Percentiles rank a stretch among this genome's conserved stretches.
These are phyloP conservation scores for Ormosia emarginata DNA, from an alignment of 306 rosid genomes.

Conservation along the genomic window DNA sequence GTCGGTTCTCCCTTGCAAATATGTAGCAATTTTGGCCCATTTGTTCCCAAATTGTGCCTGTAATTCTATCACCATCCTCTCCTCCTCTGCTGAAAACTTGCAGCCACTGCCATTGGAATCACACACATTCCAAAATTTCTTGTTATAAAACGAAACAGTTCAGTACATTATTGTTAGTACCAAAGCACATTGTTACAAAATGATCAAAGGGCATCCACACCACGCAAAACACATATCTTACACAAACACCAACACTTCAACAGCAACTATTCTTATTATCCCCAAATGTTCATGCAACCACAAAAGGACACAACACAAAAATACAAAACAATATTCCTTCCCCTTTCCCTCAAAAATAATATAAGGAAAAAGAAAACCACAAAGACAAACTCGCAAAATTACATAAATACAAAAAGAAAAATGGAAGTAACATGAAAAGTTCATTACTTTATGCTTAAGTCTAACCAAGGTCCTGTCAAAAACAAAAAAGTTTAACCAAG, in stretches of 20 bases:
- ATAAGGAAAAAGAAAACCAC: too few species aligned
- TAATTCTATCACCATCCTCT: slow-evolving; percentile 54
- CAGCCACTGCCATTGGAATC: slow-evolving; percentile 38
- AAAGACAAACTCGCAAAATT: too few species aligned
- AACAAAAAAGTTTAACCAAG: too few species aligned
- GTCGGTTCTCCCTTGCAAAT: slow-evolving; percentile 59
- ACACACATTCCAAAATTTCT: not conserved
- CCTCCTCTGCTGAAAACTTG: slow-evolving; percentile 64
- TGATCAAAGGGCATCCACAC: not conserved
- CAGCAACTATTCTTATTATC: not conserved
- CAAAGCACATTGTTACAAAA: not conserved
- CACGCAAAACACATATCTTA: not conserved
- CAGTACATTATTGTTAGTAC: not conserved
- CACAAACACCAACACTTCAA: not conserved
- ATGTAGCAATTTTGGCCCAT: slow-evolving; percentile 62
- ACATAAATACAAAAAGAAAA: not conserved
- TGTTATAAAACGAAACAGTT: not conserved
- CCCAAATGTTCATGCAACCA: not conserved
- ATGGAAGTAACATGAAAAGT: not conserved
- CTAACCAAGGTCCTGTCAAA: too few species aligned
- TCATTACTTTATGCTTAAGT: not conserved
- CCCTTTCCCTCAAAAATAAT: too few species aligned
- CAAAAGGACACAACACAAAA: not conserved
- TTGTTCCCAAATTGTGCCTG: slow-evolving; percentile 65
- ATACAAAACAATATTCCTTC: not conserved